These are phyloP conservation scores for Kodamaea kakaduensis DNA, from an alignment of 805 yeast species.

Conservation along the genomic window DNA sequence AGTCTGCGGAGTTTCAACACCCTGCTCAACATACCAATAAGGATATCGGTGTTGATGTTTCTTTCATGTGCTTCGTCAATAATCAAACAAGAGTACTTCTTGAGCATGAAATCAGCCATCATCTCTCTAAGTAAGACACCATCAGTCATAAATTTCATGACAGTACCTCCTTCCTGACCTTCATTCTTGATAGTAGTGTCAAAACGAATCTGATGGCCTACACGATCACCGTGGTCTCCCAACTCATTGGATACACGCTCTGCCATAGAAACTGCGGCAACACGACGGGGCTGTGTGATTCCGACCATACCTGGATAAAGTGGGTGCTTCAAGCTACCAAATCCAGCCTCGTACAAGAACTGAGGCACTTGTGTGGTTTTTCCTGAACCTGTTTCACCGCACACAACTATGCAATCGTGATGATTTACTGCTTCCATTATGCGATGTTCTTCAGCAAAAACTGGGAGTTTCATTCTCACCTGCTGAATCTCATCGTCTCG, in stretches of 20 bases:
- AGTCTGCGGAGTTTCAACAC: slow-evolving; percentile 67
- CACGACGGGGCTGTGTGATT: slow-evolving; percentile 92
- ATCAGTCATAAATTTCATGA: slow-evolving; percentile 87
- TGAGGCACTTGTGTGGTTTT: slow-evolving; percentile 98
- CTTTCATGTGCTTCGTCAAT: slow-evolving; percentile 99
- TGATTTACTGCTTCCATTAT: slow-evolving; percentile 96
- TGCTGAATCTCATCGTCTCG: slow-evolving; percentile 65
- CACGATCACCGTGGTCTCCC: slow-evolving; percentile 65
- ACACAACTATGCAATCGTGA: slow-evolving; percentile 82
- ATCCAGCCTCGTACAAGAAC: slow-evolving; percentile 89
- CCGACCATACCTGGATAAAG: slow-evolving; percentile 87
- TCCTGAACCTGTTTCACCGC: slow-evolving; percentile 99
- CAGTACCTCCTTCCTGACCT: slow-evolving; percentile 47
- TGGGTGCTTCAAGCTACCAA: slow-evolving; percentile 60
- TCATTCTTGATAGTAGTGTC: slow-evolving; percentile 61
- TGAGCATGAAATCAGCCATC: slow-evolving; percentile 79
- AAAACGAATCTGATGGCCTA: slow-evolving; percentile 80
- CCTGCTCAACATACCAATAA: slow-evolving; percentile 92
- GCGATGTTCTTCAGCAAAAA: slow-evolving; percentile 81
- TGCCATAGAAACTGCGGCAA: slow-evolving; percentile 91
- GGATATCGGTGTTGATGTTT: slow-evolving; percentile 90
- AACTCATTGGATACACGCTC: slow-evolving; percentile 72
- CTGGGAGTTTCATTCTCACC: slow-evolving; percentile 74
- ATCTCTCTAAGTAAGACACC: slow-evolving; percentile 91
- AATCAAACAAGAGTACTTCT: slow-evolving; percentile 78